These are phyloP conservation scores for Coemansia sp. DNA, from an alignment of 192 early-diverging fungal species.

Conservation along the genomic window DNA sequence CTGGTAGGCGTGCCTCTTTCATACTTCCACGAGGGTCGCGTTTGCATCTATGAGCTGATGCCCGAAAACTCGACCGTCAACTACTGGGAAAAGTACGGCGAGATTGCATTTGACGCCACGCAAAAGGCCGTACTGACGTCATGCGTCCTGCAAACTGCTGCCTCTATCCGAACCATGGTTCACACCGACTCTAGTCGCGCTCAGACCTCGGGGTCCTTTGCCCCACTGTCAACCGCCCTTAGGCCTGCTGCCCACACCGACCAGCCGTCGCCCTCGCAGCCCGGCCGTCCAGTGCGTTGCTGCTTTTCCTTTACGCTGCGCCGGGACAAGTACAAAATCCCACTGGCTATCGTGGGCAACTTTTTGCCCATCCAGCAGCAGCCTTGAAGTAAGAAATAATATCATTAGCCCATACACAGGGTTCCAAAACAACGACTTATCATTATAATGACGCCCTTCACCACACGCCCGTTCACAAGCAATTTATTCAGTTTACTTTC, in stretches of 20 bases:
- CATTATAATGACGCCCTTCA: too few relatives aligned
- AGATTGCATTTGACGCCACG: constrained; percentile 94
- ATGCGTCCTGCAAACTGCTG: constrained; percentile 70
- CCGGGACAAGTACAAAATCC: constrained; percentile 93
- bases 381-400: background rate
- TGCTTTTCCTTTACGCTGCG: constrained; percentile 97
- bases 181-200: constrained; percentile 16
- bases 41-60: constrained; percentile 80
- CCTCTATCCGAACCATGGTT: constrained; percentile 43
- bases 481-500: too few relatives aligned
- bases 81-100: constrained; percentile 99
- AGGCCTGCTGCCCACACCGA: constrained; percentile 25
- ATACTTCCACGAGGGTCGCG: constrained; percentile 73
- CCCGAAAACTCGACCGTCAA: constrained; percentile 93
- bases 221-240: constrained; percentile 31
- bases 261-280: constrained; percentile 46
- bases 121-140: constrained; percentile 97
- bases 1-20: constrained; percentile 86
- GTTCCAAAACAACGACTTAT: background rate
- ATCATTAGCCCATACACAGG: too few relatives aligned
- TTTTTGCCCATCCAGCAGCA: constrained; percentile 63
- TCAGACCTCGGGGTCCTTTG: constrained; percentile 15
- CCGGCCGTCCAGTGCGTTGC: constrained; percentile 65
- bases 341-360: constrained; percentile 72
- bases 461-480: too few relatives aligned